Evolutionary conservation across 164 flowering plant species (phyloP).

Genomic region (Akebia trifoliata): DNA sequence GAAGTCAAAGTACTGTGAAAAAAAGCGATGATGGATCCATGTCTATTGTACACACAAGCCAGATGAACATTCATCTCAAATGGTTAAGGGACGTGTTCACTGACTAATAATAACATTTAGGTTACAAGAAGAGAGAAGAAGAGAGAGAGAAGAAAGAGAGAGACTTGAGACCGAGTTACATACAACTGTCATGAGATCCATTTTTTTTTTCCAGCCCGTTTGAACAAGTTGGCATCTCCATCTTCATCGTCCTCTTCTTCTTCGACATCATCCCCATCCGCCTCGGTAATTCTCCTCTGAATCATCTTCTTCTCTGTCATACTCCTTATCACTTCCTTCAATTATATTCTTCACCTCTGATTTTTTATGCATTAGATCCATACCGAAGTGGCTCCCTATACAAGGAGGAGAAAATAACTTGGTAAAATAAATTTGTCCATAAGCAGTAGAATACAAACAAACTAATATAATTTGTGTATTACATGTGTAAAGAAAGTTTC

Average conservation of each 20-base stretch:
- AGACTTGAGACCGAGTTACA: too few relatives aligned
- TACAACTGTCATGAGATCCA: too few relatives aligned
- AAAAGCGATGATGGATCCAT: neutral
- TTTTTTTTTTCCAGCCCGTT: neutral
- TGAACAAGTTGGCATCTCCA: conserved; percentile 21
- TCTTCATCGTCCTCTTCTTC: conserved; percentile 14
- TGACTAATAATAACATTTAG: too few relatives aligned
- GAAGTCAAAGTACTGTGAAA: neutral
- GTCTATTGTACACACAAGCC: conserved; percentile 7
- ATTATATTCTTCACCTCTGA: conserved; percentile 64
- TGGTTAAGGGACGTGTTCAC: neutral
- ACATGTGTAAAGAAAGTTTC: too few relatives aligned
- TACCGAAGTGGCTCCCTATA: conserved; percentile 49
- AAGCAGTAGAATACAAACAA: too few relatives aligned
- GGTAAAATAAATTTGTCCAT: too few relatives aligned
- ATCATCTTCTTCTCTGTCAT: conserved; percentile 68
- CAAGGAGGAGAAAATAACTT: neutral
- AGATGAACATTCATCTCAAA: neutral
- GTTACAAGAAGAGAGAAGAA: too few relatives aligned
- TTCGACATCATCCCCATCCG: conserved; percentile 13
- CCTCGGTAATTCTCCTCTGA: conserved; percentile 39
- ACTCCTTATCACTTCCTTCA: conserved; percentile 55
- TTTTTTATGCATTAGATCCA: conserved; percentile 58
- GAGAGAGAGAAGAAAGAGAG: too few relatives aligned
- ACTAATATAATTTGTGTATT: too few relatives aligned